A percentile compares a stretch with the other conserved stretches of the same genome.
These are phyloP conservation scores for Pseudoturritis turrita DNA, from an alignment of 345 rosid genomes.

Conservation along the genomic window DNA sequence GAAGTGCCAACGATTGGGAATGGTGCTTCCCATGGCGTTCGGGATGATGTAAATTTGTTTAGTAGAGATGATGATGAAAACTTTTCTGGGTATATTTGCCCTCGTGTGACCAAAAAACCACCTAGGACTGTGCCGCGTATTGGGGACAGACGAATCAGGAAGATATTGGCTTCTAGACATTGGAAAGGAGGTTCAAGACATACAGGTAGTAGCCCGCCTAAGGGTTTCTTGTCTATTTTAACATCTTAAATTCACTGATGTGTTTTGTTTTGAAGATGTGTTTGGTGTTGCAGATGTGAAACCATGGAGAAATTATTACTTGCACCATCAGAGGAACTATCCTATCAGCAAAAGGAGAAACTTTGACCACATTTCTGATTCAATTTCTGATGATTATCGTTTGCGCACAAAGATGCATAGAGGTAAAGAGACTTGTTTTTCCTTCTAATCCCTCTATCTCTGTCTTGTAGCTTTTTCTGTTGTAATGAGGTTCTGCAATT, in stretches of 20 bases:
- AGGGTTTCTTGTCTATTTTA: not conserved
- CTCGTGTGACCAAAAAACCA: conserved; percentile 43
- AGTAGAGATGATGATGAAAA: conserved; percentile 98
- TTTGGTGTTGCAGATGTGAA: conserved; percentile 43
- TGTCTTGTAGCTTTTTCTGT: not conserved
- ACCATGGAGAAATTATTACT: conserved; percentile 50
- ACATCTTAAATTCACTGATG: not conserved
- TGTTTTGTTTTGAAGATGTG: conserved; percentile 4
- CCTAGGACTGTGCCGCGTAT: conserved; percentile 60
- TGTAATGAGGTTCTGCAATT: conserved; percentile 5
- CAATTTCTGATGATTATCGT: conserved; percentile 48
- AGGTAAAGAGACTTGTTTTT: conserved; percentile 31
- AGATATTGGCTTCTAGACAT: conserved; percentile 84
- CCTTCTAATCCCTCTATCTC: not conserved
- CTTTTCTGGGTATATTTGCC: conserved; percentile 74
- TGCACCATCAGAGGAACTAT: conserved; percentile 62
- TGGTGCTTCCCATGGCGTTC: conserved; percentile 34
- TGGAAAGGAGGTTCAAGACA: conserved; percentile 68
- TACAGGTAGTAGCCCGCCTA: conserved; percentile 35
- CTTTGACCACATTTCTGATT: conserved; percentile 42
- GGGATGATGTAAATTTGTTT: conserved; percentile 71
- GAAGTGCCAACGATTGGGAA: conserved; percentile 38
- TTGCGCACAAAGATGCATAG: conserved; percentile 36
- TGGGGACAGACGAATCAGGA: conserved; percentile 94
- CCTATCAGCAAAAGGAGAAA: conserved; percentile 79